phyloP scores from a whole-genome alignment of 2,329 filamentous ascomycete genomes.

The Aquanectria penicillioides region DNA sequence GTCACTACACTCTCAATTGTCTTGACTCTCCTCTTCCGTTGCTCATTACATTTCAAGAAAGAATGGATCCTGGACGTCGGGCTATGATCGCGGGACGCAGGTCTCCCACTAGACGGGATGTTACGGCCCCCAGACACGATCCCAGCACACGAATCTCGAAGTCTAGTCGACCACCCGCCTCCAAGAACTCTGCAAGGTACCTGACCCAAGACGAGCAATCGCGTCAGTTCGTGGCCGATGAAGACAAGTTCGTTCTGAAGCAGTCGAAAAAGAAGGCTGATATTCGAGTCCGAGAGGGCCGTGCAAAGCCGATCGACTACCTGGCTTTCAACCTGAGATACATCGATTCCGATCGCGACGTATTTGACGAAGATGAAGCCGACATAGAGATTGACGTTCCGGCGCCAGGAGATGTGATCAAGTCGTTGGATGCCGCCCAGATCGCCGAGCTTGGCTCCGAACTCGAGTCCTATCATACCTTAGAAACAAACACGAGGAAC shows the following conservation, averaged over 20 bases:
- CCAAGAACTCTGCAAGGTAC: slow-evolving; percentile 52
- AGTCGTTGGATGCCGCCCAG: slow-evolving; percentile 73
- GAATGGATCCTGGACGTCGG: slow-evolving; percentile 65
- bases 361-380: slow-evolving; percentile 85
- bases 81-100: slow-evolving; percentile 63
- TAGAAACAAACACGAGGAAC: slow-evolving; percentile 83
- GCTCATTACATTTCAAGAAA: neutral
- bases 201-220: slow-evolving; percentile 82
- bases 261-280: slow-evolving; percentile 98
- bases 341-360: slow-evolving; percentile 83
- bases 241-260: slow-evolving; percentile 94
- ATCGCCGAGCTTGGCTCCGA: slow-evolving; percentile 83
- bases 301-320: slow-evolving; percentile 93
- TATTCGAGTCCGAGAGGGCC: slow-evolving; percentile 89
- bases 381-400: slow-evolving; percentile 80
- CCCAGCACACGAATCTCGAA: slow-evolving; percentile 67
- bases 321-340: slow-evolving; percentile 90
- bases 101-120: slow-evolving; percentile 57
- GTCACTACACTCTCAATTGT: neutral
- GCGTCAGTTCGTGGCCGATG: slow-evolving; percentile 87
- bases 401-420: slow-evolving; percentile 83
- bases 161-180: slow-evolving; percentile 42
- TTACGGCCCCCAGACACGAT: slow-evolving; percentile 66
- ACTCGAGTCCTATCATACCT: slow-evolving; percentile 79
- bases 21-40: neutral